Evolutionary conservation across 176 grass and related monocot genomes (phyloP).

Genomic region (Eleusine indica): DNA sequence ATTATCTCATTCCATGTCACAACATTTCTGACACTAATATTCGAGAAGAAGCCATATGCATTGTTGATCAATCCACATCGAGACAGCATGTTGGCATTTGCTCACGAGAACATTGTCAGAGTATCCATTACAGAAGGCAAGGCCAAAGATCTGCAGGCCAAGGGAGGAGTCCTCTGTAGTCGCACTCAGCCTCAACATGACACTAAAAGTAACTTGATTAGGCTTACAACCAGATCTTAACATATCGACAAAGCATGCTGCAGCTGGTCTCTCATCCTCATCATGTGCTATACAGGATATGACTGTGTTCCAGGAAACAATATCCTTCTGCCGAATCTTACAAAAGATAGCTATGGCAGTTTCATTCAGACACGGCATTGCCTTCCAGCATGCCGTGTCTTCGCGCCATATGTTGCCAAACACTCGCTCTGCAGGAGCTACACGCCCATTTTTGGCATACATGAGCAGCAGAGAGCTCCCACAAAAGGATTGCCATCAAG

Average conservation of each 20-base stretch:
- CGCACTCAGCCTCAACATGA: constrained; percentile 51
- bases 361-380: constrained; percentile 31
- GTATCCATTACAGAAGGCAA: constrained; percentile 48
- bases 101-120: constrained; percentile 44
- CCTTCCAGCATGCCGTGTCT: constrained; percentile 58
- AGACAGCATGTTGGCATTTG: constrained; percentile 64
- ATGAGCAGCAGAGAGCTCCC: constrained; percentile 49
- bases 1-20: constrained; percentile 69
- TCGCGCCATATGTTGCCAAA: constrained; percentile 27
- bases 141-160: constrained; percentile 56
- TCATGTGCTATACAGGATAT: constrained; percentile 42
- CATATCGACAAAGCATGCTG: constrained; percentile 46
- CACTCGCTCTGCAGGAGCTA: constrained; percentile 33
- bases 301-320: constrained; percentile 63
- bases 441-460: constrained; percentile 43
- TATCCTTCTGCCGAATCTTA: constrained; percentile 44
- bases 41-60: constrained; percentile 47
- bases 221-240: constrained; percentile 33
- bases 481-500: constrained; percentile 42
- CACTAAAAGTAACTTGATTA: constrained; percentile 50
- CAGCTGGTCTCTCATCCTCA: constrained; percentile 34
- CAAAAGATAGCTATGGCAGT: constrained; percentile 35
- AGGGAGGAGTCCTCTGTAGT: constrained; percentile 33
- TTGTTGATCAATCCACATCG: constrained; percentile 41
- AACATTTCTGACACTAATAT: constrained; percentile 34